Conservation (phyloP, 2,329 filamentous ascomycete species). For the Cordyceps pruinosa region DNA sequence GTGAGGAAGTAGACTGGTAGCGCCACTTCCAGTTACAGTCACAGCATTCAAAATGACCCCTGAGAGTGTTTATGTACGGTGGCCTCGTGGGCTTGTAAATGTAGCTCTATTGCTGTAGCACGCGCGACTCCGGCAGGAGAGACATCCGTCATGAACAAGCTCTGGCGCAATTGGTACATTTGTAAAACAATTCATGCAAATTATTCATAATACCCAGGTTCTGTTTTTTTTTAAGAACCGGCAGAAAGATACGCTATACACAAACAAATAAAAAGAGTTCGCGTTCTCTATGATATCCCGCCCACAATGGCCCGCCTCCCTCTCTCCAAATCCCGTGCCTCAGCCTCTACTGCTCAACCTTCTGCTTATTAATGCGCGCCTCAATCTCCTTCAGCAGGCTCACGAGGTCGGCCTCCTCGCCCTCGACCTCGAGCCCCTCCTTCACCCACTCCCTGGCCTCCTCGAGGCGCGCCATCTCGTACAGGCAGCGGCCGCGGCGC, state of each 20-base stretch:
- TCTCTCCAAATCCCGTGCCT: neutral
- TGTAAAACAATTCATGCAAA: neutral
- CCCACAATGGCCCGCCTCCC: neutral
- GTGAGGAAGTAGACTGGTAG: too few species aligned
- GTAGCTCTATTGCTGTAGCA: too few species aligned
- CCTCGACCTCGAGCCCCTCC: conserved; percentile 75
- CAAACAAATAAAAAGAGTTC: neutral
- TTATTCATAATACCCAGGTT: neutral
- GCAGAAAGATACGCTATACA: neutral
- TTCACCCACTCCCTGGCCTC: conserved; percentile 77
- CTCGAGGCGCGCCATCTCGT: conserved; percentile 82
- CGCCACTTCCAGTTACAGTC: too few species aligned
- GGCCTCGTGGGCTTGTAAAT: too few species aligned
- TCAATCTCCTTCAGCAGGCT: conserved; percentile 59
- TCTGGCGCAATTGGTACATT: too few species aligned
- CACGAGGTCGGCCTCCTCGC: conserved; percentile 57
- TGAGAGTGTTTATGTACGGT: too few species aligned
- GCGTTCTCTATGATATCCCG: neutral
- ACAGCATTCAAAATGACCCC: too few species aligned
- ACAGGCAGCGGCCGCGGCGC: conserved; percentile 73
- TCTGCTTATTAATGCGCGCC: conserved; percentile 32
- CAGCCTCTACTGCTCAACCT: neutral
- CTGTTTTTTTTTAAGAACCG: neutral
- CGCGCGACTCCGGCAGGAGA: too few species aligned
- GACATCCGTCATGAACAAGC: neutral